A percentile compares a stretch with the other conserved stretches of the same genome.
These are phyloP conservation scores for Allantophomopsis lycopodina DNA, from an alignment of 2,329 filamentous ascomycete genomes.

Conservation along the genomic window DNA sequence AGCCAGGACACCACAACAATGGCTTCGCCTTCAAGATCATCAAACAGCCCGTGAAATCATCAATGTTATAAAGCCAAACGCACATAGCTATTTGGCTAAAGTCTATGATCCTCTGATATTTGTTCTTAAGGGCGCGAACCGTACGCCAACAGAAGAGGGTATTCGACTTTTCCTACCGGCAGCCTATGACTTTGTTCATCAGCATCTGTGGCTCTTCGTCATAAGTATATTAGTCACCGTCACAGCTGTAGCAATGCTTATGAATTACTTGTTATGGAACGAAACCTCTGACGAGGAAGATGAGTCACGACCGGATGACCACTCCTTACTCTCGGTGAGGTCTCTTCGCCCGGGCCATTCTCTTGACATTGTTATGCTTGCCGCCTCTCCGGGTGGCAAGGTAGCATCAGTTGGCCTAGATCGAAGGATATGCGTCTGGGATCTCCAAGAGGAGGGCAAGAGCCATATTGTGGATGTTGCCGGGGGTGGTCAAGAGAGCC, in stretches of 20 bases:
- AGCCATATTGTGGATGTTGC: constrained; percentile 23
- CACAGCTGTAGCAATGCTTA: constrained; percentile 53
- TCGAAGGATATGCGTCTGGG: constrained; percentile 52
- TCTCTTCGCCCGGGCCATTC: constrained; percentile 49
- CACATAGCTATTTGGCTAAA: constrained; percentile 57
- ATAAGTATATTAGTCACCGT: constrained; percentile 48
- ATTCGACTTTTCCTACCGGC: constrained; percentile 36
- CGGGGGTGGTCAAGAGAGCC: constrained; percentile 18
- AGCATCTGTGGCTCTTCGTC: constrained; percentile 44
- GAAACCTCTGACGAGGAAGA: constrained; percentile 29
- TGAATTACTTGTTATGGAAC: constrained; percentile 62
- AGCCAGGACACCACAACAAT: constrained; percentile 61
- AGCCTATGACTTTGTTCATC: constrained; percentile 53
- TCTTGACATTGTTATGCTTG: constrained; percentile 55
- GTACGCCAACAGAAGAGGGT: constrained; percentile 34
- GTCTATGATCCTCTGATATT: constrained; percentile 67
- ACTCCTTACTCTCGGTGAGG: constrained; percentile 41
- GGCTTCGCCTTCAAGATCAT: constrained; percentile 66
- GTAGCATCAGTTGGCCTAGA: constrained; percentile 61
- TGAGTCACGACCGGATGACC: constrained; percentile 26
- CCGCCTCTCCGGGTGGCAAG: constrained; percentile 46
- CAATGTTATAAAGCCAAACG: constrained; percentile 57
- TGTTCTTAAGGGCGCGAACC: constrained; percentile 54
- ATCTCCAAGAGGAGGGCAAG: constrained; percentile 27
- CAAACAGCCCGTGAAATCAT: constrained; percentile 68